Base-by-base conservation (phyloP, 192 early-diverging fungal species). In the Linnemannia exigua region DNA sequence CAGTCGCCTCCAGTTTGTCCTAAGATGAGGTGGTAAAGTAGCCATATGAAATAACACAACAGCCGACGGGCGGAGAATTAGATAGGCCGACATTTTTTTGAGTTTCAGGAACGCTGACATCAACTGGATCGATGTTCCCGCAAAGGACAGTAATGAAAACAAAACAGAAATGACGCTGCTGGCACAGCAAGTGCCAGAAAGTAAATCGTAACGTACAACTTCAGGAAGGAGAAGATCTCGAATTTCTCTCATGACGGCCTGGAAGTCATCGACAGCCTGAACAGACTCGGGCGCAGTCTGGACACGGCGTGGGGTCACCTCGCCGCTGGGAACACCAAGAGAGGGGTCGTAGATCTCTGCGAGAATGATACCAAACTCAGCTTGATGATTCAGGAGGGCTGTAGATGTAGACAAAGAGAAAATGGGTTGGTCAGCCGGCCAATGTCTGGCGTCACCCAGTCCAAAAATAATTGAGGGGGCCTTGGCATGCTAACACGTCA, bases 1-100 rank as follows among this genome's bases (percentile, higher is more conserved):
- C 92, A 15, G 89, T 90, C 25, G 89, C 81, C 84, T 99, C 98
- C 69, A 99, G 87, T 2, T 90, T 78, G 61, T 91, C 91, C 93
- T 93, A 77, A 36, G 28, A 25, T 52, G 51, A 63, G 14, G 58
- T 63, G 58, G 52, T n/a, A 3, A 44, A 44, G 41, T 44, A 9
- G 9, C 41, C 28, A 63, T 31, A 63, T 63, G 58, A 63, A 63
- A 63, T 63, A 63, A 58, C 25, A 63, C 58, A 63, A 63, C 58
- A 63, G 58, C 58, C 58, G 28, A 63, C 28, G 22, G 58, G 58
- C 58, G 58, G 58, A 63, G 58, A 63, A 63, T 63, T 63, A 63
- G 58, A 63, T 63, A 31, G 58, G 28, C 58, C 58, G 58, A 31
- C 58, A 11, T n/a, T 25, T 31, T 63, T 63, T 63, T 63, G 58